Percentiles rank a stretch among this genome's conserved stretches.
Evolutionary conservation across 805 yeast genomes (phyloP).

Genomic region (Metschnikowia lochheadii): DNA sequence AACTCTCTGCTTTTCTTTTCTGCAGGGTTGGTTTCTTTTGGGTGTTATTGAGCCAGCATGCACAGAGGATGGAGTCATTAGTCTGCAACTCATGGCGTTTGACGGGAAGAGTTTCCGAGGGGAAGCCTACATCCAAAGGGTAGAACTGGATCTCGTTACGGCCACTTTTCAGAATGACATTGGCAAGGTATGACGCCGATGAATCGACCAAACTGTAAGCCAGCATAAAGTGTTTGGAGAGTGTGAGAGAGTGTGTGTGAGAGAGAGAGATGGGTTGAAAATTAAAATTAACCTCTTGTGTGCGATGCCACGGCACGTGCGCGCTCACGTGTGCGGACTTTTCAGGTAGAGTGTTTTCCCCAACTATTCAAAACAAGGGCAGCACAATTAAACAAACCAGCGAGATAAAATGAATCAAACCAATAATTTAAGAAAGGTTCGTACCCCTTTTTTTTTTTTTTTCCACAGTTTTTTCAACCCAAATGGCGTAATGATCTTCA

Average conservation of each 20-base stretch:
- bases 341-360: too few species aligned
- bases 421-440: too few species aligned
- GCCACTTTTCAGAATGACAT: slow-evolving; percentile 40
- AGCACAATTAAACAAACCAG: too few species aligned
- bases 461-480: too few species aligned
- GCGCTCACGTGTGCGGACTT: background rate
- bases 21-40: slow-evolving; percentile 3
- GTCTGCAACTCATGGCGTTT: slow-evolving; percentile 38
- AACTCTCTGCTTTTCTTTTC: slow-evolving; percentile 4
- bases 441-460: too few species aligned
- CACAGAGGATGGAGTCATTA: slow-evolving; percentile 32
- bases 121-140: slow-evolving; percentile 15
- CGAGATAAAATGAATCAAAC: too few species aligned
- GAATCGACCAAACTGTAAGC: slow-evolving; percentile 24
- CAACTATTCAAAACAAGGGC: too few species aligned
- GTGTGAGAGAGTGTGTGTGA: too few species aligned
- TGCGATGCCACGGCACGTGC: slow-evolving; percentile 2
- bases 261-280: background rate
- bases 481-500: too few species aligned
- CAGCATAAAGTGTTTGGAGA: slow-evolving; percentile 8
- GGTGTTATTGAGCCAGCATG: slow-evolving; percentile 33
- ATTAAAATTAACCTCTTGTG: background rate
- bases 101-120: slow-evolving; percentile 14
- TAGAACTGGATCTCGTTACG: slow-evolving; percentile 45
- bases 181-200: slow-evolving; percentile 32